A percentile compares a stretch with the other conserved stretches of the same genome.
Conservation (phyloP, 768 basidiomycete genomes). For the Auricularia heimuer region DNA sequence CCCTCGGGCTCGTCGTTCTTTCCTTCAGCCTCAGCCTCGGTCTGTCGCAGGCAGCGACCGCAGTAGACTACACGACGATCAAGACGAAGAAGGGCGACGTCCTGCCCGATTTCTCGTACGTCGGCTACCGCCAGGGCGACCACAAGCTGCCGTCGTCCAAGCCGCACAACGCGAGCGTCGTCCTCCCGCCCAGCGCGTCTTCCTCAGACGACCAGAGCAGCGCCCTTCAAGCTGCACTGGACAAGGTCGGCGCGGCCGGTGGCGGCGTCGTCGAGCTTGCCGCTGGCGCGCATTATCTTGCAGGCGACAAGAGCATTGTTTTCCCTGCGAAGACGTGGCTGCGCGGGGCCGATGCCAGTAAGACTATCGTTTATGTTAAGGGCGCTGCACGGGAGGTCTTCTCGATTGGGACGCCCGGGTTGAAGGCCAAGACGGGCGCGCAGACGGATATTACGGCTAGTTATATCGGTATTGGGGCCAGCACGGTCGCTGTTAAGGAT, state of each 20-base stretch:
- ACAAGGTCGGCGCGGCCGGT: neutral
- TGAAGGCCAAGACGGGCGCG: neutral
- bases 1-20: neutral
- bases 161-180: neutral
- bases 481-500: neutral
- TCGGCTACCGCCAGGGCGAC: neutral
- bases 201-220: neutral
- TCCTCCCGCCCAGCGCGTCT: neutral
- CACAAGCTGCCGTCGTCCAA: neutral
- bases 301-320: neutral
- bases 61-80: neutral
- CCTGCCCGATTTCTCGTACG: constrained; percentile 1
- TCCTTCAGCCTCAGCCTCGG: neutral
- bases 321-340: neutral
- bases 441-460: neutral
- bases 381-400: neutral
- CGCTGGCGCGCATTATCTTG: neutral
- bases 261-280: constrained; percentile 1
- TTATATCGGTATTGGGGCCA: neutral
- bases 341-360: neutral
- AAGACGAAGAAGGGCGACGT: constrained; percentile 1
- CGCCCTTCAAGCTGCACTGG: neutral
- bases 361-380: neutral
- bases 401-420: neutral
- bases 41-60: neutral